A percentile compares a stretch with the other conserved stretches of the same genome.
phyloP scores from a whole-genome alignment of 768 basidiomycete species.

The Calvatia gigantea region DNA sequence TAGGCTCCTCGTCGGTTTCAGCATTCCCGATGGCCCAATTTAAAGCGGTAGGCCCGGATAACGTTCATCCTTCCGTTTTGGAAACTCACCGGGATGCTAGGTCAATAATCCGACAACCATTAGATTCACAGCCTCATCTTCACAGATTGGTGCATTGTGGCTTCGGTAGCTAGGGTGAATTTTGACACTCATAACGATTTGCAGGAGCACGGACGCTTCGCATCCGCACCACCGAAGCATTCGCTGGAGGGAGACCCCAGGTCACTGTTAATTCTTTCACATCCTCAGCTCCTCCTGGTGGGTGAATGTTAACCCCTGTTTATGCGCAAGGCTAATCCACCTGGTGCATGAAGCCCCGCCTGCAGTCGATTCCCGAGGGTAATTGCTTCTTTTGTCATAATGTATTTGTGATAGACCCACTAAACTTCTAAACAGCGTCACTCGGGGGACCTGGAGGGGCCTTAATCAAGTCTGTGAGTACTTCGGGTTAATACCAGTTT shows the following conservation, averaged over 20 bases:
- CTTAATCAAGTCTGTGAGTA: conserved; percentile 40
- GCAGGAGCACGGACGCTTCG: conserved; percentile 42
- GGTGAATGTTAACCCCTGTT: conserved; percentile 4
- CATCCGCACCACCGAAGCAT: conserved; percentile 43
- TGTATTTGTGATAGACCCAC: neutral
- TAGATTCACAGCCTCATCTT: conserved; percentile 36
- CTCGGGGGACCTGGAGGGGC: conserved; percentile 50
- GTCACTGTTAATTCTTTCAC: conserved; percentile 42
- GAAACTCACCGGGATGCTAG: no score
- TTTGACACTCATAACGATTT: neutral
- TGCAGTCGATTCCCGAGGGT: conserved; percentile 41
- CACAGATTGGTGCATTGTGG: conserved; percentile 32
- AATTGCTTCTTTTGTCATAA: conserved; percentile 3
- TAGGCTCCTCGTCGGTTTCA: conserved; percentile 34
- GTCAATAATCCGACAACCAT: conserved; percentile 44
- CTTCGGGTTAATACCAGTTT: neutral
- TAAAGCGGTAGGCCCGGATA: conserved; percentile 26
- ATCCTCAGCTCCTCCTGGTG: conserved; percentile 36
- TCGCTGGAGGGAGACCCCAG: conserved; percentile 44
- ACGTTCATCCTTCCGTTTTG: no score
- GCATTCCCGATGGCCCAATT: conserved; percentile 53
- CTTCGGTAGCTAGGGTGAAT: neutral
- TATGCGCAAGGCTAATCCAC: neutral
- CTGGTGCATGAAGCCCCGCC: conserved; percentile 28
- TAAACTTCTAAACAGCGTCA: conserved; percentile 29